phyloP scores from a whole-genome alignment of 441 rosid species.

The Corymbia calophylla region DNA sequence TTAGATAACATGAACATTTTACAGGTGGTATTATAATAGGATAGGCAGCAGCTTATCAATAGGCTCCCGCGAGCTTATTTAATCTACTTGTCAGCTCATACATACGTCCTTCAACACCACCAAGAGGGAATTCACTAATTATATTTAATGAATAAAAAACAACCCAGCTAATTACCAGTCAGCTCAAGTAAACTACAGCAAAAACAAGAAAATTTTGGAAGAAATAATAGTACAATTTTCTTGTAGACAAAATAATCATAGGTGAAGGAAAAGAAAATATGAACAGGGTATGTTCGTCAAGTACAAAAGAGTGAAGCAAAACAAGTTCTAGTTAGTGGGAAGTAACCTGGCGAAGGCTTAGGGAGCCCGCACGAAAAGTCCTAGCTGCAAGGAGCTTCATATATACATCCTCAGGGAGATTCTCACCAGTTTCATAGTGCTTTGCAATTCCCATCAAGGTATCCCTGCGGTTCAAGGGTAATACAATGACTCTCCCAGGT shows the following conservation, averaged over 20 bases:
- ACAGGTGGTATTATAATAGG: neutral
- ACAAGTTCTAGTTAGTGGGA: neutral
- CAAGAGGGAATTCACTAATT: neutral
- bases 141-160: neutral
- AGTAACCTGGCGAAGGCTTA: slow-evolving; percentile 87
- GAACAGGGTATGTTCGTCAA: neutral
- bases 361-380: slow-evolving; percentile 83
- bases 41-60: neutral
- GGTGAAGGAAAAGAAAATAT: neutral
- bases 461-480: slow-evolving; percentile 35
- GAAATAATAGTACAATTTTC: neutral
- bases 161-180: neutral
- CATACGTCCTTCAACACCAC: neutral
- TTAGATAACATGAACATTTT: neutral
- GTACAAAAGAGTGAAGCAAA: neutral
- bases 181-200: neutral
- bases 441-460: slow-evolving; percentile 92
- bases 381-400: slow-evolving; percentile 88
- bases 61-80: neutral
- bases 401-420: slow-evolving; percentile 82
- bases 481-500: neutral
- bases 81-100: neutral
- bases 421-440: slow-evolving; percentile 81
- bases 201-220: neutral
- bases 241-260: neutral